phyloP scores from a whole-genome alignment of 129 eudicot genomes.

The Centella asiatica region DNA sequence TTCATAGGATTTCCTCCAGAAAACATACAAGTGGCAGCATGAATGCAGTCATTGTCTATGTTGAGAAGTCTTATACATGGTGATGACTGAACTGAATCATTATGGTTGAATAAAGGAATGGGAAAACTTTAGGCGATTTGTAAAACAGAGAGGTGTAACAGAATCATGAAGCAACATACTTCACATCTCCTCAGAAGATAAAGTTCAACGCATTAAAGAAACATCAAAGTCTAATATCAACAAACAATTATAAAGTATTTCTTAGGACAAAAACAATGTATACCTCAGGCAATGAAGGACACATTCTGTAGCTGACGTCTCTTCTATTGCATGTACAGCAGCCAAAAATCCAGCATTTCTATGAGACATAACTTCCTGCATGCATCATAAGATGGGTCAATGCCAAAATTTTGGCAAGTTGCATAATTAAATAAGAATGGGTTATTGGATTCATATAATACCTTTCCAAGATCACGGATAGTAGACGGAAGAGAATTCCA shows the following conservation, averaged over 20 bases:
- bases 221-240: background rate
- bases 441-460: conserved; percentile 5
- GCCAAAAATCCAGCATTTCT: conserved; percentile 43
- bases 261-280: background rate
- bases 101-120: background rate
- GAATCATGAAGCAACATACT: no score
- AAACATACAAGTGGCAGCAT: background rate
- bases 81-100: background rate
- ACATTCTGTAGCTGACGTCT: conserved; percentile 48
- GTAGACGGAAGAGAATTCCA: conserved; percentile 52
- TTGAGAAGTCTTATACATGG: background rate
- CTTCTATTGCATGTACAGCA: conserved; percentile 58
- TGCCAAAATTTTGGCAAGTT: conserved; percentile 1
- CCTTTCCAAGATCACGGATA: conserved; percentile 66
- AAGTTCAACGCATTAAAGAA: background rate
- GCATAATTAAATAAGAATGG: background rate
- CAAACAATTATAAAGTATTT: background rate
- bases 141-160: no score
- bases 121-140: no score
- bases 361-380: conserved; percentile 42
- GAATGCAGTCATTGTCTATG: background rate
- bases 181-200: background rate
- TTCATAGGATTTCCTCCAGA: no score
- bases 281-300: conserved; percentile 73
- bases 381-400: conserved; percentile 7